These are phyloP conservation scores for Phytophthora sansomeana DNA, from an alignment of 352 stramenopile genomes.

Conservation along the genomic window DNA sequence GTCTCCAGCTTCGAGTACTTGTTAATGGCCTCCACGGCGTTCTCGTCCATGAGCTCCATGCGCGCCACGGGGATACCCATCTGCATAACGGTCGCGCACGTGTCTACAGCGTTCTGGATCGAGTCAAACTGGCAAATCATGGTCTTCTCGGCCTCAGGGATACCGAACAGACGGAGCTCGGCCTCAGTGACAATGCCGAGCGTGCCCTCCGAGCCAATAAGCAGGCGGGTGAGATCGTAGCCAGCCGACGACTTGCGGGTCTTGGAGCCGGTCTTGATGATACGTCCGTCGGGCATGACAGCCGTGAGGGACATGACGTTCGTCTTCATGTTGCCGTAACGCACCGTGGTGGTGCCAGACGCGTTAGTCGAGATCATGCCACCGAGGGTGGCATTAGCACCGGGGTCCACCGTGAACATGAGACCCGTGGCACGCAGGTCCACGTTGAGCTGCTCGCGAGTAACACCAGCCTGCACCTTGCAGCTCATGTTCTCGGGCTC, in stretches of 20 bases:
- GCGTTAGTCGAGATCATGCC: constrained; percentile 96
- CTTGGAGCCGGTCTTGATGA: constrained; percentile 92
- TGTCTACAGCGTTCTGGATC: constrained; percentile 89
- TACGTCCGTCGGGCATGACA: constrained; percentile 91
- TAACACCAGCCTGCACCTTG: constrained; percentile 95
- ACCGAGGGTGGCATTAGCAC: constrained; percentile 95
- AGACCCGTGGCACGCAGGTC: constrained; percentile 89
- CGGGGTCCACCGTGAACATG: constrained; percentile 98
- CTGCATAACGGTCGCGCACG: constrained; percentile 86
- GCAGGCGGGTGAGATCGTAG: constrained; percentile 96
- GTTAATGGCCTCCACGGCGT: constrained; percentile 82
- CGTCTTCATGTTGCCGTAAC: constrained; percentile 97
- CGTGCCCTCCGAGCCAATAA: constrained; percentile 96
- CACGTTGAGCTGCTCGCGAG: constrained; percentile 92
- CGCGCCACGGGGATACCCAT: constrained; percentile 89
- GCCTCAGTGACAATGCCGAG: constrained; percentile 95
- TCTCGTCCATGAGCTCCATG: constrained; percentile 91
- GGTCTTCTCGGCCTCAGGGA: constrained; percentile 91
- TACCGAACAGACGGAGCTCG: constrained; percentile 94
- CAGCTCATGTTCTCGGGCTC: constrained; percentile 91
- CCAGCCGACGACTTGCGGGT: constrained; percentile 97
- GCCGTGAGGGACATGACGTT: constrained; percentile 95
- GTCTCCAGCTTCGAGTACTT: constrained; percentile 88
- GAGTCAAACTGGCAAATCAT: constrained; percentile 94
- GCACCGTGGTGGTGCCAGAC: constrained; percentile 91